Base-by-base conservation (phyloP, 176 grass and related monocot species). In the Oryza longistaminata region DNA sequence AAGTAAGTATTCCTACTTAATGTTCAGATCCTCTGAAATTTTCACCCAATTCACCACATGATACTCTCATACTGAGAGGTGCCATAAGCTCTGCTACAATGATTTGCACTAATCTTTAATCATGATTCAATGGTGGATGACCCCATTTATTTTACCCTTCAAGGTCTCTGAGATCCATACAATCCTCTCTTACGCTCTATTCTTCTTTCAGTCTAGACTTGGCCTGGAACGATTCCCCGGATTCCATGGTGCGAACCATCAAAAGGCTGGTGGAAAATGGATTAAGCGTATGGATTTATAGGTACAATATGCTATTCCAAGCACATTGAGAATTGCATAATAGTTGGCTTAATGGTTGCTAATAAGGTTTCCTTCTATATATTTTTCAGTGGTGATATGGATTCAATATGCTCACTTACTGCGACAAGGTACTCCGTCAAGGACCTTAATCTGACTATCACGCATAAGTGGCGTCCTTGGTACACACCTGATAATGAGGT, bases 391-490 rank as follows among this genome's bases (percentile, higher is more conserved):
- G 87, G 92, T 5, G 92, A 92, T 53, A 78, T 83, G 27, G 92
- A 92, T 69, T 70, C 65, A 0, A 7, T 73, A 15, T 88, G 86
- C 45, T 33, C 92, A 7, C 40, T 92, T 17, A 70, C 78, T 0
- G 74, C 87, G 0, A 94, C 87, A 2, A 82, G 83, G 9, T 37
- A 86, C 50, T 88, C 90, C 3, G 11, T 87, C 13, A 43, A 80
- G 7, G 70, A 87, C 12, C 85, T 92, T 13, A 19, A 78, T 31
- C 58, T 94, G 7, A 13, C 37, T 1, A 5, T 91, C 34, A 78
- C 34, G 21, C 37, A 70, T 1, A 9, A 68, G 24, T 94, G 89
- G 92, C 73, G 48, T 8, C 89, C 92, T 1, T 94, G 92, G 92
- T 88, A 83, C 12, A 77, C 86, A 8, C 68, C 69, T 31, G 64